Percentiles rank a stretch among this genome's conserved stretches.
Evolutionary conservation across 805 yeast genomes (phyloP).

Genomic region (Priceomyces castillae): DNA sequence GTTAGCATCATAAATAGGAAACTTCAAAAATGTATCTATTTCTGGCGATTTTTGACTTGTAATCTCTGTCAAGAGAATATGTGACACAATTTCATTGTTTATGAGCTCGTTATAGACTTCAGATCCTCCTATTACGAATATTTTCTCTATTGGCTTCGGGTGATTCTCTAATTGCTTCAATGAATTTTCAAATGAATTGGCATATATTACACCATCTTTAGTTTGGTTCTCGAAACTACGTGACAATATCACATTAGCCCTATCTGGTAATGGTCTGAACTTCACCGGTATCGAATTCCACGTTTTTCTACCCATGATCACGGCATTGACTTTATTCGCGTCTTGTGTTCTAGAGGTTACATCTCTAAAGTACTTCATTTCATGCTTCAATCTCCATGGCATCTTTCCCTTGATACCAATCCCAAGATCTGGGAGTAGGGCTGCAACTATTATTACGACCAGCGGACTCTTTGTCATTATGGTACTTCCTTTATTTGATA

Average conservation of each 20-base stretch:
- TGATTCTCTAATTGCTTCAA: slow-evolving; percentile 14
- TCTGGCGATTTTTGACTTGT: slow-evolving; percentile 34
- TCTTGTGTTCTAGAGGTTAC: slow-evolving; percentile 53
- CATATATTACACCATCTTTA: slow-evolving; percentile 23
- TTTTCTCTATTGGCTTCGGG: slow-evolving; percentile 42
- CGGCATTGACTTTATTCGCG: slow-evolving; percentile 56
- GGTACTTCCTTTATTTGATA: neutral
- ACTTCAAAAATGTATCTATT: slow-evolving; percentile 71
- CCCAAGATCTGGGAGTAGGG: slow-evolving; percentile 73
- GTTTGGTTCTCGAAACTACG: slow-evolving; percentile 31
- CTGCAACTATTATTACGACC: slow-evolving; percentile 72
- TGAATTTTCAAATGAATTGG: slow-evolving; percentile 27
- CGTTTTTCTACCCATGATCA: slow-evolving; percentile 93
- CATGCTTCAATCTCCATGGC: slow-evolving; percentile 86
- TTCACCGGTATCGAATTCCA: slow-evolving; percentile 90
- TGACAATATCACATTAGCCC: slow-evolving; percentile 76
- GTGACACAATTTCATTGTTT: slow-evolving; percentile 42
- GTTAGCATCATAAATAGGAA: slow-evolving; percentile 18
- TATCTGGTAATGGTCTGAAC: slow-evolving; percentile 77
- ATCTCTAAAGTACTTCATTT: slow-evolving; percentile 79
- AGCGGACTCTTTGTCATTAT: slow-evolving; percentile 9
- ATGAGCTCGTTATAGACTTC: slow-evolving; percentile 69
- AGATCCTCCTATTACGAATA: slow-evolving; percentile 91
- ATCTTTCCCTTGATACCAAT: slow-evolving; percentile 79
- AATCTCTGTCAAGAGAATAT: slow-evolving; percentile 71